A percentile compares a stretch with the other conserved stretches of the same genome.
Evolutionary conservation across 169 alveolate genomes (phyloP).

Genomic region (Plasmodium ovale): DNA sequence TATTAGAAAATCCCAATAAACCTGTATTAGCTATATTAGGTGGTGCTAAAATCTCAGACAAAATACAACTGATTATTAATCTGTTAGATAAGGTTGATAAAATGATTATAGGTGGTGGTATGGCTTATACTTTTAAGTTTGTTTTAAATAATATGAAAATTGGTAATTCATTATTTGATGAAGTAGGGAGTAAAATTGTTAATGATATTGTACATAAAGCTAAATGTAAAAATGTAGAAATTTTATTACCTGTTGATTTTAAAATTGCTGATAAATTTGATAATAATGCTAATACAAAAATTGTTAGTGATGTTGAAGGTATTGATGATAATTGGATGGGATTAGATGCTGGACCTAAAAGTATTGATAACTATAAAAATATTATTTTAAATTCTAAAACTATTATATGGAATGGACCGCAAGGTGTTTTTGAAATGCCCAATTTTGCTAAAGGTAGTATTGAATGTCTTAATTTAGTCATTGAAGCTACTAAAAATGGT

Average conservation of each 20-base stretch:
- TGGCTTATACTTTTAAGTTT: constrained; percentile 98
- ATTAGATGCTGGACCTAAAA: constrained; percentile 96
- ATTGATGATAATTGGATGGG: constrained; percentile 98
- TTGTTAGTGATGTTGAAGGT: constrained; percentile 90
- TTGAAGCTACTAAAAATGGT: constrained; percentile 93
- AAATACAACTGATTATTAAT: constrained; percentile 95
- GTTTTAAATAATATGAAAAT: constrained; percentile 91
- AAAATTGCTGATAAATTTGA: constrained; percentile 93
- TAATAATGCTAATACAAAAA: constrained; percentile 89
- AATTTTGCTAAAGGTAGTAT: constrained; percentile 94
- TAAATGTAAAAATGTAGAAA: constrained; percentile 91
- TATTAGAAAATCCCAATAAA: constrained; percentile 94
- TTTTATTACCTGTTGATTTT: constrained; percentile 95
- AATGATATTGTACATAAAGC: constrained; percentile 95
- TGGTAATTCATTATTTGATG: constrained; percentile 96
- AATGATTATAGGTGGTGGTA: constrained; percentile 99
- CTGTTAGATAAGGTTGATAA: constrained; percentile 94
- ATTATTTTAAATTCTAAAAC: constrained; percentile 91
- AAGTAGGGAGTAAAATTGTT: constrained; percentile 96
- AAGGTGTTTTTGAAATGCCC: constrained; percentile 95
- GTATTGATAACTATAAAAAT: constrained; percentile 87
- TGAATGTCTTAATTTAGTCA: constrained; percentile 89
- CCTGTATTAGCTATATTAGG: constrained; percentile 97
- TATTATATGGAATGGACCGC: constrained; percentile 97
- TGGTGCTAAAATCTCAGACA: constrained; percentile 98